phyloP scores from a whole-genome alignment of 2,329 filamentous ascomycete species.

The Ambrosiella cleistominuta region DNA sequence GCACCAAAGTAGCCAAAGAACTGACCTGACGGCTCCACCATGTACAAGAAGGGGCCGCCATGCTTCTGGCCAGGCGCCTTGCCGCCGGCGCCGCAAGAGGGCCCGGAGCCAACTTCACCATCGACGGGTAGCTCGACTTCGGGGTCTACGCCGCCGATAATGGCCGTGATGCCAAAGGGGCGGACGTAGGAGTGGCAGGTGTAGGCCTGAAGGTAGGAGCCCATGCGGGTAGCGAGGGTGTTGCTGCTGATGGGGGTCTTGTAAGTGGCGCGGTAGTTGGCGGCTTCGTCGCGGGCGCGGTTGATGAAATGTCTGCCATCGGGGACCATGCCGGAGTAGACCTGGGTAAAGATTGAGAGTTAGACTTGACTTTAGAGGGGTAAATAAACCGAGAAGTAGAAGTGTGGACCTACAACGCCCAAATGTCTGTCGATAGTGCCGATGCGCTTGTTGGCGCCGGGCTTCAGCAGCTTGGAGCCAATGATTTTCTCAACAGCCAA shows the following conservation, averaged over 20 bases:
- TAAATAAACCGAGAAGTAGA: not conserved
- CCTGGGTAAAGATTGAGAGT: conserved; percentile 31
- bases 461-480: conserved; percentile 85
- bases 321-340: conserved; percentile 83
- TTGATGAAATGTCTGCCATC: conserved; percentile 91
- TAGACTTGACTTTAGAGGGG: not conserved
- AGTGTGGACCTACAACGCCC: conserved; percentile 53
- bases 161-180: conserved; percentile 90
- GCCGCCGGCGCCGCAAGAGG: conserved; percentile 62
- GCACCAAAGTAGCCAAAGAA: conserved; percentile 99
- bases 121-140: conserved; percentile 74
- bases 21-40: conserved; percentile 93
- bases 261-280: conserved; percentile 81
- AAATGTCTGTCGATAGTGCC: conserved; percentile 85
- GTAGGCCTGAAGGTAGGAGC: conserved; percentile 90
- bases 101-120: conserved; percentile 73
- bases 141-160: conserved; percentile 84
- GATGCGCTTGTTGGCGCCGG: conserved; percentile 92
- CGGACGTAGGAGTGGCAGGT: conserved; percentile 94
- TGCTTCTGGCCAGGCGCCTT: conserved; percentile 57
- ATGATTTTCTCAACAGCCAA: conserved; percentile 94
- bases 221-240: conserved; percentile 82
- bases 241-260: conserved; percentile 82
- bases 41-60: conserved; percentile 88
- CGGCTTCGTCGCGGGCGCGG: conserved; percentile 83